A percentile compares a stretch with the other conserved stretches of the same genome.
Conservation (phyloP, 345 rosid genomes). For the Arabidopsis arenosa region DNA sequence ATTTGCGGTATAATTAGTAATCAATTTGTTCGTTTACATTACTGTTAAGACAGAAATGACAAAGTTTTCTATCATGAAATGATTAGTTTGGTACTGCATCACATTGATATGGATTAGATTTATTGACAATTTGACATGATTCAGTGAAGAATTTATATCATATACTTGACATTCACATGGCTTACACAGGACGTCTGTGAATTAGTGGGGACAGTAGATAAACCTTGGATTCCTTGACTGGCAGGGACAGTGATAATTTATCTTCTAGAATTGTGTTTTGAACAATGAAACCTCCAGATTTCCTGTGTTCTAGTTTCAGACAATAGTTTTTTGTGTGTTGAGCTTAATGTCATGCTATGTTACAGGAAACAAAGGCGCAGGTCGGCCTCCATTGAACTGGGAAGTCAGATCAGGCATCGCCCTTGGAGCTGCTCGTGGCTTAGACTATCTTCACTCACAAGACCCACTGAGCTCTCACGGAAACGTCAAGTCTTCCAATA, state of each 20-base stretch:
- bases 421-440: conserved; percentile 85
- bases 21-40: background rate
- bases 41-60: background rate
- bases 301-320: background rate
- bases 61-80: conserved; percentile 1
- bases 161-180: conserved; percentile 4
- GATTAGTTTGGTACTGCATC: background rate
- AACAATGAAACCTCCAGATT: background rate
- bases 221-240: background rate
- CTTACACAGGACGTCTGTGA: background rate
- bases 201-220: background rate
- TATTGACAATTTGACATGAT: background rate
- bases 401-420: conserved; percentile 76
- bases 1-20: background rate
- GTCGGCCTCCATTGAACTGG: conserved; percentile 90
- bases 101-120: background rate
- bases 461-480: conserved; percentile 85
- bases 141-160: background rate
- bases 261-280: background rate
- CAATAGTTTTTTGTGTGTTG: background rate
- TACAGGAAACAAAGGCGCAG: conserved; percentile 91
- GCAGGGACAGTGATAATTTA: background rate
- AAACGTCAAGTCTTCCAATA: conserved; percentile 88
- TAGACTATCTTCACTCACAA: conserved; percentile 85
- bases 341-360: conserved; percentile 8